A percentile compares a stretch with the other conserved stretches of the same genome.
Conservation (phyloP, 805 yeast genomes). For the Nakazawaea laoshanensis region DNA sequence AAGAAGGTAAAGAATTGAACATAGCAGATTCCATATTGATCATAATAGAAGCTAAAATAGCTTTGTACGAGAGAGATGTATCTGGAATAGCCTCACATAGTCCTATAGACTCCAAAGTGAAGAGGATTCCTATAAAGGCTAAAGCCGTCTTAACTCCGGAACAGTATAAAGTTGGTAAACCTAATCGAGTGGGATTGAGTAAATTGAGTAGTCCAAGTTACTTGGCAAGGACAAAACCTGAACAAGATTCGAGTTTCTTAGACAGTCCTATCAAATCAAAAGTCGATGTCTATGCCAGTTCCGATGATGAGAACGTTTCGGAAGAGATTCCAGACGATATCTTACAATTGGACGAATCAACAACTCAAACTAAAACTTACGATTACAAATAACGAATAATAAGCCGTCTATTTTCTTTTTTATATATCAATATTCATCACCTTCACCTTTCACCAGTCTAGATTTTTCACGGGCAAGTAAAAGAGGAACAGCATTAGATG, state of each 20-base stretch:
- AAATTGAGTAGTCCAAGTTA: constrained; percentile 4
- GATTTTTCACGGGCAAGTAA: constrained; percentile 35
- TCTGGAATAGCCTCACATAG: not conserved
- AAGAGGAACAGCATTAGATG: constrained; percentile 54
- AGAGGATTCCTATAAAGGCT: not conserved
- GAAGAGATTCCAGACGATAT: constrained; percentile 7
- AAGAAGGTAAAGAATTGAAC: constrained; percentile 14
- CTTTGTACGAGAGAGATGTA: constrained; percentile 29
- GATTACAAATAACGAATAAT: no score
- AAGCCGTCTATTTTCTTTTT: no score
- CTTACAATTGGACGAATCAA: not conserved
- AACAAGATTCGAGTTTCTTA: no score
- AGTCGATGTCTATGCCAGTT: constrained; percentile 11
- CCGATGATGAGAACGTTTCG: constrained; percentile 7
- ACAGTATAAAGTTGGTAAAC: not conserved
- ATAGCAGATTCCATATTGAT: constrained; percentile 20
- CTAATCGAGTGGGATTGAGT: constrained; percentile 5
- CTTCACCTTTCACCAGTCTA: constrained; percentile 14
- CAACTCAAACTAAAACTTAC: constrained; percentile 6
- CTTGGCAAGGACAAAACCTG: not conserved
- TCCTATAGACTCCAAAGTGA: not conserved
- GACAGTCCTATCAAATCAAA: not conserved
- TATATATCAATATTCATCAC: constrained; percentile 1
- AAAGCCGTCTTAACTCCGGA: not conserved
- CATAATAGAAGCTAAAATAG: constrained; percentile 23